Base-by-base conservation (phyloP, 164 flowering plant genomes). In the Warburgia ugandensis region DNA sequence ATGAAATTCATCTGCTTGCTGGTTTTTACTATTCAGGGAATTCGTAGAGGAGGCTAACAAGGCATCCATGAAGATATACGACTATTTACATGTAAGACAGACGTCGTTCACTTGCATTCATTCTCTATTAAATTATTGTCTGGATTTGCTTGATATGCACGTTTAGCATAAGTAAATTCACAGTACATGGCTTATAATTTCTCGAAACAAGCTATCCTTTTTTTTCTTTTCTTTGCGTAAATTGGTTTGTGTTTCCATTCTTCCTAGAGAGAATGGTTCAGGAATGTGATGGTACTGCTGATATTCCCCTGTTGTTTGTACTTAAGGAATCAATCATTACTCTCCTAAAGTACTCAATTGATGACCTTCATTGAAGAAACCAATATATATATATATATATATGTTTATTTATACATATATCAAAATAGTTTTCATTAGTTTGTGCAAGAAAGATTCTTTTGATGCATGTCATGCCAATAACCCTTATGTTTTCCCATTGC, bases 61-160 rank as follows among this genome's bases (percentile, higher is more conserved):
- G 62, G 99, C 97, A 19, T 76, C 90, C 0, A 63, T 83, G 76
- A 79, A 84, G 54, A 78, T 94, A 30, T 69, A 78, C 55, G 99
- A 84, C 50, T 84, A 82, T 81, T 68, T 89, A 73, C 96, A 89
- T 79, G 99, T 94, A 79, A 86, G 92, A 75, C 72, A n/a, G 81
- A 73, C 78, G 33, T 52, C 44, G 54, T 54, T 16, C 26, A 22
- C 36, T 44, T 44, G 20, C 20, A 16, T 19, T 42, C 21, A 20
- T 42, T 7, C 22, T 19, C 20, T 20, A 42, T 42, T 16, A 5
- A 16, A 20, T 4, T 16, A 16, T 42, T 16, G 10, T 8, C 26
- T 19, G 5, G 1, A 19, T 17, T 42, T 4, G 45, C 21, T 7
- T 1, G 22, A 42, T 9, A 42, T 42, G 19, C 41, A 6, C 14